Evolutionary conservation across 2,329 filamentous ascomycete species (phyloP).

Genomic region (Spiromastix sp.): DNA sequence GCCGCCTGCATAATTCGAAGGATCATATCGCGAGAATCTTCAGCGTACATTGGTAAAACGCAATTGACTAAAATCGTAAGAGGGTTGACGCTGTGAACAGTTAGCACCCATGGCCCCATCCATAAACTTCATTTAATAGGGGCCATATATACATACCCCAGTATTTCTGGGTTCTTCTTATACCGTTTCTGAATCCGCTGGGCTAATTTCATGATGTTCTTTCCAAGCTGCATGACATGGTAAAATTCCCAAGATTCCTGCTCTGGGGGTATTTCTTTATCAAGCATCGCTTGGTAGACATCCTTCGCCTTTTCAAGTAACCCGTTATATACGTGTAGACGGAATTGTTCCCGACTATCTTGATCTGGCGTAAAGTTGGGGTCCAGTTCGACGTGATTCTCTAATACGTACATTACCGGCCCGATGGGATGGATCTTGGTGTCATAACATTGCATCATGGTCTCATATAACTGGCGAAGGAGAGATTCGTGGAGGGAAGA

Average conservation of each 20-base stretch:
- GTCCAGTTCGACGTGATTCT: constrained; percentile 73
- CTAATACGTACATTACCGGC: constrained; percentile 67
- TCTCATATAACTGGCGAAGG: constrained; percentile 74
- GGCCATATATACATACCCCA: constrained; percentile 47
- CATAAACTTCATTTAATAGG: not conserved
- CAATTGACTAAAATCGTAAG: constrained; percentile 67
- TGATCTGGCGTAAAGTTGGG: constrained; percentile 60
- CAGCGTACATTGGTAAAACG: constrained; percentile 80
- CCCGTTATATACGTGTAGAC: constrained; percentile 59
- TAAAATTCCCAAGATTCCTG: constrained; percentile 82
- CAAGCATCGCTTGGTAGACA: constrained; percentile 70
- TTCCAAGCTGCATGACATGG: constrained; percentile 81
- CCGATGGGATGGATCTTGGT: constrained; percentile 74
- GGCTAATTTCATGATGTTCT: constrained; percentile 72
- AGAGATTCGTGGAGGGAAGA: constrained; percentile 68
- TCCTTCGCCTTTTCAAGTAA: constrained; percentile 63
- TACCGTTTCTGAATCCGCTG: constrained; percentile 90
- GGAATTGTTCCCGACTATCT: constrained; percentile 62
- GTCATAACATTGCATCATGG: constrained; percentile 83
- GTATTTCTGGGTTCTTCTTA: constrained; percentile 73
- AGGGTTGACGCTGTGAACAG: constrained; percentile 40
- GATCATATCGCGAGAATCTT: constrained; percentile 78
- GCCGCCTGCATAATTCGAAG: constrained; percentile 66
- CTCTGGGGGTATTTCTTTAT: constrained; percentile 67
- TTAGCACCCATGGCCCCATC: constrained; percentile 14